Evolutionary conservation across 2,329 filamentous ascomycete species (phyloP).

Genomic region (Botrytis galanthina): DNA sequence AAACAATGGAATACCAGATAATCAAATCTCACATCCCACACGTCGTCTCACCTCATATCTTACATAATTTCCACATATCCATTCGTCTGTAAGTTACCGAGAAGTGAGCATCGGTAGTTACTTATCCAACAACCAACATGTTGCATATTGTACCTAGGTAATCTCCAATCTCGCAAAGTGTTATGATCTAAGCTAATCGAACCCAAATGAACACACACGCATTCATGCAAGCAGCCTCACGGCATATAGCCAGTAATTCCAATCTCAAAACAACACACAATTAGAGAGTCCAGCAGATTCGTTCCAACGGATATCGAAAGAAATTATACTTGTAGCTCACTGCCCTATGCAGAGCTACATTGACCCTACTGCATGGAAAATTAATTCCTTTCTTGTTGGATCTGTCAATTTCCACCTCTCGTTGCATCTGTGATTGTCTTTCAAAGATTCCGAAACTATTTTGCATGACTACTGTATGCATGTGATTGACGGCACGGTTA

Average conservation of each 20-base stretch:
- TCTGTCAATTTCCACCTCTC: background rate
- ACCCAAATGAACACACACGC: background rate
- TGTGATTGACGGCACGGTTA: background rate
- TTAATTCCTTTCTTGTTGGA: background rate
- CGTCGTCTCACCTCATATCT: background rate
- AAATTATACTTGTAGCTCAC: background rate
- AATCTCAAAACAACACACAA: background rate
- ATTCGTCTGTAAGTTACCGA: background rate
- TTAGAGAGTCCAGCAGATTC: background rate
- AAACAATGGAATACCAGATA: background rate
- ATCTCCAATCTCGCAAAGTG: background rate
- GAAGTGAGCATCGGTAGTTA: background rate
- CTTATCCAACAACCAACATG: background rate
- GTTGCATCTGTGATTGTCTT: background rate
- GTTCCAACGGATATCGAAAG: background rate
- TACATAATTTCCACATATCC: background rate
- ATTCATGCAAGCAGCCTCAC: background rate
- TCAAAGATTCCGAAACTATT: background rate
- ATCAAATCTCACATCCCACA: background rate
- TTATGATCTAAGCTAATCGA: background rate
- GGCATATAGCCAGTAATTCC: background rate
- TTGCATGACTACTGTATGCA: background rate
- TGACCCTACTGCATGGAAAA: background rate
- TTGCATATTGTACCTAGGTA: background rate
- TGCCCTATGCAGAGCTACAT: background rate